Percentiles rank a stretch among this genome's conserved stretches.
phyloP scores from a whole-genome alignment of 2,329 filamentous ascomycete species.

The Penicillium sp. region DNA sequence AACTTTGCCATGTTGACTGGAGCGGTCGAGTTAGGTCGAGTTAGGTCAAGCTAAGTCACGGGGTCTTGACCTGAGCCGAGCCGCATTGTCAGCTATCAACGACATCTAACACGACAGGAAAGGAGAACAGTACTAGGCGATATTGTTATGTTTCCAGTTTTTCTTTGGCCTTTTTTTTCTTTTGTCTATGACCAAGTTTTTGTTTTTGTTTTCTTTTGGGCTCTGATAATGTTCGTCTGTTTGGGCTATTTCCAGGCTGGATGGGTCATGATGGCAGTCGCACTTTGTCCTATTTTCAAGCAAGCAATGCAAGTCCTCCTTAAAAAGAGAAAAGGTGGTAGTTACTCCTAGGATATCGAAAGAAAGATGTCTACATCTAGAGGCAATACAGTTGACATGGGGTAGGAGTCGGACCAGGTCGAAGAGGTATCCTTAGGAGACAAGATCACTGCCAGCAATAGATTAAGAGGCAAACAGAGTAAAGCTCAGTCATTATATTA shows the following conservation, averaged over 20 bases:
- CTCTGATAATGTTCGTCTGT: too few species aligned
- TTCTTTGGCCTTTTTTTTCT: too few species aligned
- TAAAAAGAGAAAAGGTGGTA: neutral
- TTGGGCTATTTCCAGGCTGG: neutral
- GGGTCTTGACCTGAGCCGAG: neutral
- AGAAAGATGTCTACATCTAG: neutral
- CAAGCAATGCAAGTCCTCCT: neutral
- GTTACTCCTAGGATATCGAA: neutral
- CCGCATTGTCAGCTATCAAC: neutral
- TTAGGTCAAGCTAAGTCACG: constrained; percentile 4
- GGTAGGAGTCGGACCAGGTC: neutral
- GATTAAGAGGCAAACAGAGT: neutral
- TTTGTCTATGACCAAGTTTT: neutral
- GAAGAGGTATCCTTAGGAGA: neutral
- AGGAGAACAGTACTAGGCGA: neutral
- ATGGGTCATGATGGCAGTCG: neutral
- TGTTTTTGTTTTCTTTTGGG: too few species aligned
- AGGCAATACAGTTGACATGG: neutral
- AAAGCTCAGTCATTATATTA: neutral
- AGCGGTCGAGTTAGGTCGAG: neutral
- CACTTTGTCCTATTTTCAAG: neutral
- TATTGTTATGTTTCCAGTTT: neutral
- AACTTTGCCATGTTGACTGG: neutral
- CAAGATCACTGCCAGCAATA: neutral
- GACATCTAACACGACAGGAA: neutral